Evolutionary conservation across 2,329 filamentous ascomycete genomes (phyloP), one percentile per base, ranked within the genome.

Genomic region (Didymella glomerata): DNA sequence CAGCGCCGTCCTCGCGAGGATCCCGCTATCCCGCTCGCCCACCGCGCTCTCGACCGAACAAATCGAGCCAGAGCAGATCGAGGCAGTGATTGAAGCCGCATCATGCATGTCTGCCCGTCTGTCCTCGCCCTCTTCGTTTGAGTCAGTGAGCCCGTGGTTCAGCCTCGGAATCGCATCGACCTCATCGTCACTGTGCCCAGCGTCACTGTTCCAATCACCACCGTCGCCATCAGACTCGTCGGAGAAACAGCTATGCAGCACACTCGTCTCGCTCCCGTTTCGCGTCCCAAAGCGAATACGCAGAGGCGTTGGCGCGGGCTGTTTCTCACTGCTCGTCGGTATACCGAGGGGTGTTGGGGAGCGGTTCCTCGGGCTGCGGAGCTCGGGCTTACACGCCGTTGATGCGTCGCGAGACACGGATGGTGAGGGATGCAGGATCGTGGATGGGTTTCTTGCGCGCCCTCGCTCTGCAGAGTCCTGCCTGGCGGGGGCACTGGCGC

Each of bases 291-390:
- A 14, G 14, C 14, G 27, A 5, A 52, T 44, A 1, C 48, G 42
- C 20, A 57, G 44, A 9, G 48, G 54, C 1, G 48, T 48, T 2
- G 48, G 54, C 10, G 30, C 22, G 1, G 54, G 48, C 20, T 53
- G 48, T 27, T n/a, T 9, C 5, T 16, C 11, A 22, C 34, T 53
- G n/a, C 41, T 27, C 1, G 49, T 42, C 22, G 62, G 57, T 9
- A 64, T 64, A 34, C 57, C 52, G 25, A 64, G 61, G 4, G 64
- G 63, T 0, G 66, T 58, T 10, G 50, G 57, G 10, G 57, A 62
- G 32, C 49, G 63, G 56, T 48, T 49, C 25, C 59, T 40, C 48
- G 57, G 25, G 10, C 36, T 40, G 6, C 36, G 5, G 2, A 40
- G 36, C n/a, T 11, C 36, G 16, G 18, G 16, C 16, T 3, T 7